Base-by-base conservation (phyloP, 192 early-diverging fungal genomes). In the Backusella luteola region DNA sequence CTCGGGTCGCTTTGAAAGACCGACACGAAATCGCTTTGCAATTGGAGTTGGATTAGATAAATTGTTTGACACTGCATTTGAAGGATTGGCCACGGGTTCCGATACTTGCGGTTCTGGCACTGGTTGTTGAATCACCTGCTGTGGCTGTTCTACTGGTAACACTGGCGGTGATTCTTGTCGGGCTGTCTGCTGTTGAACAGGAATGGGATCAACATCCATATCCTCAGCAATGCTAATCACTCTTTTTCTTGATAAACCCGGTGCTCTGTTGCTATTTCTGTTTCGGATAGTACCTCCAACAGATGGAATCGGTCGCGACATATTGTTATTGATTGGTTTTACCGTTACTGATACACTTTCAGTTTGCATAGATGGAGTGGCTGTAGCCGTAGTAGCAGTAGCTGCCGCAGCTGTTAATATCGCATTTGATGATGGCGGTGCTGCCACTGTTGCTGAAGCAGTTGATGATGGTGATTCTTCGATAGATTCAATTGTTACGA, bases 401-500 rank as follows among this genome's bases (percentile, higher is more conserved):
- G 26, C 12, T 63, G 56, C 67, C 17, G 32, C 19, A 34, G 32
- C 29, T 26, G 19, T 21, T n/a, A 6, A 4, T 49, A 9, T 59
- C 3, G 69, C n/a, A 39, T 44, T 59, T n/a, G 44, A 42, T 35
- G 66, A 6, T 38, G 34, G 44, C 6, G 67, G 1, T 3, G 67
- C n/a, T 53, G 32, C 32, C 32, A 38, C 26, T 26, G 17, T 17
- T 17, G 17, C 17, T 46, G 8, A 44, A 2, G 69, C 21, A 46
- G 35, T 59, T n/a, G 44, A 42, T 35, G 71, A 12, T 38, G 34
- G 44, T 7, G 67, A 1, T 4, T 63, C 26, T n/a, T 73, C 74
- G 59, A 85, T 32, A 15, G 77, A 44, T 46, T 88, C 87, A 9
- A 88, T 68, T 32, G 85, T 86, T 6, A 86, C 77, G 63, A 88